phyloP scores from a whole-genome alignment of 768 basidiomycete species.

The Trametes maxima region DNA sequence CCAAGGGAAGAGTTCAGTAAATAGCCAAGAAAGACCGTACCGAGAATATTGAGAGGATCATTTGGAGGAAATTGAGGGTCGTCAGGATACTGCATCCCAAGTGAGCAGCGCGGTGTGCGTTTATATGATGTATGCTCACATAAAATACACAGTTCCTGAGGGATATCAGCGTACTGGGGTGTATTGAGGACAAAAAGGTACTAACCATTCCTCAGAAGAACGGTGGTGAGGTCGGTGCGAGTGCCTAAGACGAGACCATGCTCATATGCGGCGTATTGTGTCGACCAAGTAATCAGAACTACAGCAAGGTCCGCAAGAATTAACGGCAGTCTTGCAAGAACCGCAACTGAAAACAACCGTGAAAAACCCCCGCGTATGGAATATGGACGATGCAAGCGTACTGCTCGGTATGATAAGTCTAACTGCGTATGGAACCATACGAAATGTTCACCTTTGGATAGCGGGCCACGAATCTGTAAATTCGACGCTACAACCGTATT shows the following conservation, averaged over 20 bases:
- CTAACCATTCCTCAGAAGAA: neutral
- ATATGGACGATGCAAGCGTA: no score
- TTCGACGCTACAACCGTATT: neutral
- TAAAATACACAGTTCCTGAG: neutral
- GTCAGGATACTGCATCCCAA: neutral
- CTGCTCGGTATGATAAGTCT: no score
- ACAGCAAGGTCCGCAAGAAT: conserved; percentile 1
- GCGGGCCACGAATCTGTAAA: neutral
- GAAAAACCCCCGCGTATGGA: no score
- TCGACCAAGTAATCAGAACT: neutral
- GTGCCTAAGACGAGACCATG: neutral
- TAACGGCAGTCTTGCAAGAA: neutral
- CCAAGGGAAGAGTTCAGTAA: neutral
- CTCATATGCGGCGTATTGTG: neutral
- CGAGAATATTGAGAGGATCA: neutral
- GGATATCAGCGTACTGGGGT: neutral
- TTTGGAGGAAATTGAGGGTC: neutral
- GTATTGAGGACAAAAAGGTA: neutral
- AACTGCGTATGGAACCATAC: no score
- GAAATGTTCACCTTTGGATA: no score
- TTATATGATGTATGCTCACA: neutral
- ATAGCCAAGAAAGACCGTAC: neutral
- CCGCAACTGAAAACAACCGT: neutral
- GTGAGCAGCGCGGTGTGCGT: neutral
- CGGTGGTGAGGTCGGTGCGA: neutral